These are phyloP conservation scores for Phytophthora macrochlamydospora DNA, from an alignment of 352 stramenopile species.

Conservation along the genomic window DNA sequence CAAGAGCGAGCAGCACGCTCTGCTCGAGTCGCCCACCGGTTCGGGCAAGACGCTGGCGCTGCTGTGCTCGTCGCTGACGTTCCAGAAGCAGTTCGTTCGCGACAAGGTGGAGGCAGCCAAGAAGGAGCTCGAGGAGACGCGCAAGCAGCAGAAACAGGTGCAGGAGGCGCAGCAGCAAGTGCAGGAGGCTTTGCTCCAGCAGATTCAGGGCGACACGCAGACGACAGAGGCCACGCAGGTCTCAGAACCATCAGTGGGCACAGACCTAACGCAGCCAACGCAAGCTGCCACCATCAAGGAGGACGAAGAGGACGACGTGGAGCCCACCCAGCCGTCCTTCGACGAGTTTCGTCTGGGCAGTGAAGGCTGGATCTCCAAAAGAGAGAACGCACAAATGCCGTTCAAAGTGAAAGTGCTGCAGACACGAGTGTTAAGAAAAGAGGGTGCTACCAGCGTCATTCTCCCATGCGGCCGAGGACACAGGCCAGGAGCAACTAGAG, in stretches of 20 bases:
- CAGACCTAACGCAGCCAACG: neutral
- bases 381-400: neutral
- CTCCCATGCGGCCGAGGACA: constrained; percentile 16
- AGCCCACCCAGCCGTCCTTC: constrained; percentile 28
- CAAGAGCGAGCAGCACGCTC: constrained; percentile 79
- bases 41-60: constrained; percentile 88
- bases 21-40: constrained; percentile 86
- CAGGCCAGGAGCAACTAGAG: constrained; percentile 12
- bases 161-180: constrained; percentile 21
- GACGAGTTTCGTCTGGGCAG: constrained; percentile 4
- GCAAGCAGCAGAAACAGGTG: constrained; percentile 28
- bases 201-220: constrained; percentile 8
- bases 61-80: constrained; percentile 83
- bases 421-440: constrained; percentile 28
- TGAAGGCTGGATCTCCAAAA: constrained; percentile 23
- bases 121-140: constrained; percentile 19
- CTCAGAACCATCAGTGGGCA: neutral
- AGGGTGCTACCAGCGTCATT: constrained; percentile 33
- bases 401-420: neutral
- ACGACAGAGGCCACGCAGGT: neutral
- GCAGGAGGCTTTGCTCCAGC: constrained; percentile 1
- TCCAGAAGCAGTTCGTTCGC: constrained; percentile 56
- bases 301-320: constrained; percentile 29
- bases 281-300: constrained; percentile 1
- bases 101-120: constrained; percentile 38